These are phyloP conservation scores for Microbotryum lychnidis-dioicae DNA, from an alignment of 1,284 basidiomycete species.

Conservation along the genomic window DNA sequence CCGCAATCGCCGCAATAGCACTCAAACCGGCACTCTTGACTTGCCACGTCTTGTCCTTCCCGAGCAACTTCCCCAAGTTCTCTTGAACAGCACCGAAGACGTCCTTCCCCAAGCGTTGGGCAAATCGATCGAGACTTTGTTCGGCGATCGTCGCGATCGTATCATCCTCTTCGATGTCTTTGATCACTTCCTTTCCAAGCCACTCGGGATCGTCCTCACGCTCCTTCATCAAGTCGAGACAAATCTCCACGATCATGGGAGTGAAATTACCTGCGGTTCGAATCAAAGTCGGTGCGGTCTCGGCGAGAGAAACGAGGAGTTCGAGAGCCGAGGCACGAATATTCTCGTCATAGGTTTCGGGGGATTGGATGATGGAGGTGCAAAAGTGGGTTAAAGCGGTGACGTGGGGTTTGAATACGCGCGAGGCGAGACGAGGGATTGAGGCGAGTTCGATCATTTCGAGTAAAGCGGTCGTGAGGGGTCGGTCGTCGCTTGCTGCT, in stretches of 20 bases:
- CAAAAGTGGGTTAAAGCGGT: not conserved
- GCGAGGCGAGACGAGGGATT: slow-evolving; percentile 6
- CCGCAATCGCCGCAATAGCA: slow-evolving; percentile 7
- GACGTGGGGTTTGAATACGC: slow-evolving; percentile 11
- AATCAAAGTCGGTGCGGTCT: slow-evolving; percentile 8
- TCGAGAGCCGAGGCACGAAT: slow-evolving; percentile 4
- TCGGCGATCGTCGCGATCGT: slow-evolving; percentile 8
- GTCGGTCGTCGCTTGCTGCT: not conserved
- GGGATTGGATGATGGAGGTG: slow-evolving; percentile 5
- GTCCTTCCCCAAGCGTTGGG: slow-evolving; percentile 4
- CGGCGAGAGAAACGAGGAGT: slow-evolving; percentile 6
- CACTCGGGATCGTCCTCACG: slow-evolving; percentile 7
- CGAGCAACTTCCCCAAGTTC: not conserved
- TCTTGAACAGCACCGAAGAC: slow-evolving; percentile 5
- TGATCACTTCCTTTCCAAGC: not conserved
- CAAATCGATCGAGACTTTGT: slow-evolving; percentile 2
- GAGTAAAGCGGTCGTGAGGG: slow-evolving; percentile 2
- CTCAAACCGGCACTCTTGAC: slow-evolving; percentile 1
- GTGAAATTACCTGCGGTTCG: not conserved
- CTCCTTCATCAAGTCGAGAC: slow-evolving; percentile 9
- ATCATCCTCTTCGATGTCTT: slow-evolving; percentile 10
- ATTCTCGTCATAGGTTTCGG: slow-evolving; percentile 2
- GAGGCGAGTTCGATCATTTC: slow-evolving; percentile 8
- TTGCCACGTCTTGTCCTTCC: not conserved
- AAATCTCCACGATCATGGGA: slow-evolving; percentile 1